phyloP scores from a whole-genome alignment of 768 basidiomycete genomes.

The Xerocomellus intermedius region DNA sequence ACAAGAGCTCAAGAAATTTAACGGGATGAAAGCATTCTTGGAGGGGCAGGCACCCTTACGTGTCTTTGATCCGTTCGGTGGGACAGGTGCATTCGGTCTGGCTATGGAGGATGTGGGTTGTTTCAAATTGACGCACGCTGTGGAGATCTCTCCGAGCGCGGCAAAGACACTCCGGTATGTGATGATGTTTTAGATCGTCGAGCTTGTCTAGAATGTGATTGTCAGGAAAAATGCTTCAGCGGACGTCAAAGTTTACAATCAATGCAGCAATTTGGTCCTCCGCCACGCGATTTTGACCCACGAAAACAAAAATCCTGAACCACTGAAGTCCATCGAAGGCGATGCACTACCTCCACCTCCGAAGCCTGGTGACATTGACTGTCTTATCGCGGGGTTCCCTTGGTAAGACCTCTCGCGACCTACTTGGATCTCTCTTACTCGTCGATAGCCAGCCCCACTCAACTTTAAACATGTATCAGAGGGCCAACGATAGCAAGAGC shows the following conservation, averaged over 20 bases:
- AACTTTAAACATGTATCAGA: slow-evolving; percentile 65
- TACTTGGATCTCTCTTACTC: slow-evolving; percentile 1
- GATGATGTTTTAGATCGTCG: not conserved
- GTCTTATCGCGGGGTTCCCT: slow-evolving; percentile 71
- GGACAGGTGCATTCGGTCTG: slow-evolving; percentile 58
- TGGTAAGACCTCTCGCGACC: slow-evolving; percentile 45
- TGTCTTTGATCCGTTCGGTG: slow-evolving; percentile 44
- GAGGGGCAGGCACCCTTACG: slow-evolving; percentile 26
- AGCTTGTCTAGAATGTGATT: slow-evolving; percentile 4
- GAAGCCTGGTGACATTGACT: slow-evolving; percentile 53
- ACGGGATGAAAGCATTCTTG: slow-evolving; percentile 34
- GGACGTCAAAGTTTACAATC: slow-evolving; percentile 57
- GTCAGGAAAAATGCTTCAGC: slow-evolving; percentile 51
- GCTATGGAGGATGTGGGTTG: slow-evolving; percentile 57
- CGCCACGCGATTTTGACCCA: slow-evolving; percentile 54
- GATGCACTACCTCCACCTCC: slow-evolving; percentile 46
- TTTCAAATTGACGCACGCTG: slow-evolving; percentile 57
- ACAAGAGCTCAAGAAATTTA: slow-evolving; percentile 31
- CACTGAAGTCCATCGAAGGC: slow-evolving; percentile 40
- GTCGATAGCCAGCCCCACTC: slow-evolving; percentile 73
- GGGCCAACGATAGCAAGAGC: slow-evolving; percentile 64
- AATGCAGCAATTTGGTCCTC: slow-evolving; percentile 66
- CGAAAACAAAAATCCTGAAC: slow-evolving; percentile 39
- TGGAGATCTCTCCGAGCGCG: slow-evolving; percentile 78
- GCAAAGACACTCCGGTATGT: slow-evolving; percentile 61